Conservation (phyloP, 2,329 filamentous ascomycete species). For the Xylariomycetidae sp. region DNA sequence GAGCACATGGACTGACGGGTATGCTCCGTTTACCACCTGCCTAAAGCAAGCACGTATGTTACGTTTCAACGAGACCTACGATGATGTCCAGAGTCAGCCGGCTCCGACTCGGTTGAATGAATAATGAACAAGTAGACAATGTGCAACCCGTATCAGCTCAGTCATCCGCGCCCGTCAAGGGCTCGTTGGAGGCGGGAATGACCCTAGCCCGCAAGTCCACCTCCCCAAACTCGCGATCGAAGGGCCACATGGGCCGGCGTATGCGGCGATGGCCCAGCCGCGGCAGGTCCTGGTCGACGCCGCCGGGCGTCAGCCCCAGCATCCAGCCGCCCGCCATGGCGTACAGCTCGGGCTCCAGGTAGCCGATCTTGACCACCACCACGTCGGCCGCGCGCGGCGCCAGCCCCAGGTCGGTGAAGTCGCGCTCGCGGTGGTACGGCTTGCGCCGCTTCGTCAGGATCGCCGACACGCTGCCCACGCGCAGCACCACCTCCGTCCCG, state of each 20-base stretch:
- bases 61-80: too few species aligned
- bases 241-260: constrained; percentile 41
- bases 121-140: too few species aligned
- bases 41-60: too few species aligned
- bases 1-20: too few species aligned
- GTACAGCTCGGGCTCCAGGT: constrained; percentile 48
- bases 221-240: constrained; percentile 30
- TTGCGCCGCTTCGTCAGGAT: constrained; percentile 47
- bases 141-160: too few species aligned
- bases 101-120: too few species aligned
- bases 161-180: too few species aligned
- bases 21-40: too few species aligned
- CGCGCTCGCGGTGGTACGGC: constrained; percentile 46
- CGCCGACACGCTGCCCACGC: constrained; percentile 42
- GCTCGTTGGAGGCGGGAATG: constrained; percentile 28
- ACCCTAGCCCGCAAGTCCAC: constrained; percentile 31
- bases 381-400: constrained; percentile 39
- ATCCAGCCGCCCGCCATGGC: constrained; percentile 50
- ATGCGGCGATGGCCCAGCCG: constrained; percentile 43
- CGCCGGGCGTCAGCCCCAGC: constrained; percentile 46
- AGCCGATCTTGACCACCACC: constrained; percentile 51
- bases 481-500: constrained; percentile 40
- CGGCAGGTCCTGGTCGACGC: constrained; percentile 46
- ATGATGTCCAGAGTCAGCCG: too few species aligned
- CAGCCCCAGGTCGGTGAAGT: constrained; percentile 44